A percentile compares a stretch with the other conserved stretches of the same genome.
These are phyloP conservation scores for Ceraceosorus guamensis DNA, from an alignment of 1,284 basidiomycete genomes.

Conservation along the genomic window DNA sequence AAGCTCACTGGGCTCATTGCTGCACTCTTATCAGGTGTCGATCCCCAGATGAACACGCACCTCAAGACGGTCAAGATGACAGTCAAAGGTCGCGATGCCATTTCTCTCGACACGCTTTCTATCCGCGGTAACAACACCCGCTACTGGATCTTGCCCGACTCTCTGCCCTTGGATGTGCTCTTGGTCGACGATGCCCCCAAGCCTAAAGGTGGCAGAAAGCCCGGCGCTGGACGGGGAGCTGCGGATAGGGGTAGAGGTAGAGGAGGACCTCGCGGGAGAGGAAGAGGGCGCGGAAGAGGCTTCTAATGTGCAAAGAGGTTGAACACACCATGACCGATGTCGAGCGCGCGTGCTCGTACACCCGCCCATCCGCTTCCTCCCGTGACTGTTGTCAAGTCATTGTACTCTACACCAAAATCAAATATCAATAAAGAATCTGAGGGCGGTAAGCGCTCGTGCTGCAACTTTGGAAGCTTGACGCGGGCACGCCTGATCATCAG, in stretches of 20 bases:
- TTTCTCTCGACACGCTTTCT: slow-evolving; percentile 53
- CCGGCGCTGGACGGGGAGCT: slow-evolving; percentile 16
- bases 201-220: slow-evolving; percentile 60
- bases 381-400: too few species aligned
- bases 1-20: background rate
- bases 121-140: slow-evolving; percentile 55
- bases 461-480: too few species aligned
- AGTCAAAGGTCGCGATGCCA: slow-evolving; percentile 72
- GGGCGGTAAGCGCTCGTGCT: too few species aligned
- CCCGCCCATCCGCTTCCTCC: too few species aligned
- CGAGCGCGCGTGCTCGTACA: too few species aligned
- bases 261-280: slow-evolving; percentile 33
- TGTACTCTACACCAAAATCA: too few species aligned
- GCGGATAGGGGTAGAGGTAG: slow-evolving; percentile 20
- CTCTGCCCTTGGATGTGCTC: slow-evolving; percentile 87
- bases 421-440: too few species aligned
- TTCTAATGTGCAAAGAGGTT: slow-evolving; percentile 3
- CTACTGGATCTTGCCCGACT: slow-evolving; percentile 91
- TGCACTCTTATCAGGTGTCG: slow-evolving; percentile 32
- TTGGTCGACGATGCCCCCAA: slow-evolving; percentile 96
- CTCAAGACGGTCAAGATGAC: slow-evolving; percentile 96
- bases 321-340: background rate
- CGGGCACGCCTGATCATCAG: too few species aligned
- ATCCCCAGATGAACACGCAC: slow-evolving; percentile 76
- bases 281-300: slow-evolving; percentile 18